Base-by-base conservation (phyloP, 2,329 filamentous ascomycete genomes). In the Botrytis aclada region DNA sequence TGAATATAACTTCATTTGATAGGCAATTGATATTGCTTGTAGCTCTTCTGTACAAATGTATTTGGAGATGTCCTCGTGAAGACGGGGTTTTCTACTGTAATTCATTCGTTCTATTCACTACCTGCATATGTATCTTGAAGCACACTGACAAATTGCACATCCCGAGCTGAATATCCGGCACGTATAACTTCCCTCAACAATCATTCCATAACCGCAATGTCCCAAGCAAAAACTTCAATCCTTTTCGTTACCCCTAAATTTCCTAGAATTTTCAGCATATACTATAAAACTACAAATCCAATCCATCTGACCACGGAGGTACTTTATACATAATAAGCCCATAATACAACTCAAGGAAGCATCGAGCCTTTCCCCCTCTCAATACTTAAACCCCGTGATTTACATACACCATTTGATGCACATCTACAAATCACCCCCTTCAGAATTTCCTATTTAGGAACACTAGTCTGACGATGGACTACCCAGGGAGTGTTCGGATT, bases 291-390 rank as follows among this genome's bases (percentile, higher is more conserved):
- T 54, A 16, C 51, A 29, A 29, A 16, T 3, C 14, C 12, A 16
- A 25, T 0, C 51, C 14, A 29, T 3, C 6, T 7, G 5, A 7
- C 8, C 8, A 54, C 14, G 2, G 4, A n/a, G 10, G 2, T 3
- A 51, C 25, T 14, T 4, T 51, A 0, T 12, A 14, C n/a, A n/a
- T n/a, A 51, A 10, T 14, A 51, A 25, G 14, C 4, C 5, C 22
- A 14, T 51, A 12, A n/a, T n/a, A n/a, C n/a, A n/a, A 51, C 2
- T 54, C n/a, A 29, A 54, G 14, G 14, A 54, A 29, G n/a, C 3
- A 54, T 54, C 25, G 12, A 29, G 2, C 14, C 51, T 54, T n/a
- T 51, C 6, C 5, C 51, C 25, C 45, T 51, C 25, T 14, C 43
- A 25, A 25, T 47, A 25, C 20, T 22, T 10, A 58, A 34, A 22